Evolutionary conservation across 805 yeast genomes (phyloP).

Genomic region (Komagataella pastoris): DNA sequence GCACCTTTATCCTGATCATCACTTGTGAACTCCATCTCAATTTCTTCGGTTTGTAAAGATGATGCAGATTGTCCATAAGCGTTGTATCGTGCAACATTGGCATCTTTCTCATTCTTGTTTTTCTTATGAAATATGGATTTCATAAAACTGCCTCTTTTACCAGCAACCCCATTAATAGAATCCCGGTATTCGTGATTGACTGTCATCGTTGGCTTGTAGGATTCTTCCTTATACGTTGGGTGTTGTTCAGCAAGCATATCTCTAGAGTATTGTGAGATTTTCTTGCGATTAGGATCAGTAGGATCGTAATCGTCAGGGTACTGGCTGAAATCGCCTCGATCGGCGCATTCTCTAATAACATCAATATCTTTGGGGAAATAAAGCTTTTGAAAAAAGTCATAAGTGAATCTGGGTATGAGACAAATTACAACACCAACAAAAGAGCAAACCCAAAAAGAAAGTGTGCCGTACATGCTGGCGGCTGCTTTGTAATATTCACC

Average conservation of each 20-base stretch:
- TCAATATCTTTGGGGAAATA: slow-evolving; percentile 57
- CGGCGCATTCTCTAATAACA: slow-evolving; percentile 59
- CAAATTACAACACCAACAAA: slow-evolving; percentile 52
- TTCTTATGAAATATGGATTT: slow-evolving; percentile 20
- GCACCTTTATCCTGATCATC: slow-evolving; percentile 3
- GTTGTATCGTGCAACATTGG: slow-evolving; percentile 16
- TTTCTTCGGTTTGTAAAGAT: slow-evolving; percentile 35
- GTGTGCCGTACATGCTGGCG: slow-evolving; percentile 45
- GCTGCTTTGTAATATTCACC: slow-evolving; percentile 59
- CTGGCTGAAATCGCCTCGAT: slow-evolving; percentile 50
- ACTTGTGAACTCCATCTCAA: slow-evolving; percentile 28
- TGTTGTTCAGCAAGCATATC: slow-evolving; percentile 15
- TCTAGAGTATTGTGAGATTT: slow-evolving; percentile 30
- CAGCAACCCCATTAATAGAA: slow-evolving; percentile 18
- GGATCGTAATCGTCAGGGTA: slow-evolving; percentile 67
- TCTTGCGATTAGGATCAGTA: slow-evolving; percentile 57
- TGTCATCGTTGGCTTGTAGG: slow-evolving; percentile 5
- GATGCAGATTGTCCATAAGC: slow-evolving; percentile 17
- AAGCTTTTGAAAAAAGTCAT: slow-evolving; percentile 39
- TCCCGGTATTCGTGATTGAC: slow-evolving; percentile 15
- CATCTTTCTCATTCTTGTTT: slow-evolving; percentile 6
- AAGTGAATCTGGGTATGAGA: slow-evolving; percentile 53
- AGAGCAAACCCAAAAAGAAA: slow-evolving; percentile 55
- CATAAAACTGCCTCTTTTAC: slow-evolving; percentile 24
- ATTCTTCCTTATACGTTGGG: slow-evolving; percentile 2